Evolutionary conservation across 306 rosid genomes (phyloP).

Genomic region (Quercus bicolor): DNA sequence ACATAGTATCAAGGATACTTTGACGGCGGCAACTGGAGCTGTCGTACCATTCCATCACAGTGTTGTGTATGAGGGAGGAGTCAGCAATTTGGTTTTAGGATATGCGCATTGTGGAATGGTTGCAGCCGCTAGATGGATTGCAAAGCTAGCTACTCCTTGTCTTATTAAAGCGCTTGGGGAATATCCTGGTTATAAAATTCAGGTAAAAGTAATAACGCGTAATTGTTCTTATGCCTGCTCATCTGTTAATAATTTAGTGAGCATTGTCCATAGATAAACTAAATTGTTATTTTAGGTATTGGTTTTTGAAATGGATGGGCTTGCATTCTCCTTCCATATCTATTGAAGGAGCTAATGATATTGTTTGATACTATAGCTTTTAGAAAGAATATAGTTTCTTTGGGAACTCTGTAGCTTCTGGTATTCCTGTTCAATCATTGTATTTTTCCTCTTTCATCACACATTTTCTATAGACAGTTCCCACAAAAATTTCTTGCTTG

Average conservation of each 20-base stretch:
- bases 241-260: neutral
- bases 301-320: neutral
- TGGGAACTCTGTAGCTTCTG: neutral
- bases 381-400: neutral
- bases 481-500: neutral
- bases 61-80: constrained; percentile 81
- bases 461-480: neutral
- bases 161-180: constrained; percentile 60
- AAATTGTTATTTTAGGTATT: neutral
- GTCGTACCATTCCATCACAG: constrained; percentile 92
- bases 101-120: constrained; percentile 98
- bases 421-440: neutral
- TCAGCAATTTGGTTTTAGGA: constrained; percentile 80
- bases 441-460: neutral
- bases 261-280: neutral
- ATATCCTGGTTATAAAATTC: constrained; percentile 62
- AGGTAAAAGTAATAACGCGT: constrained; percentile 36
- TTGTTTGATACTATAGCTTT: neutral
- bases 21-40: constrained; percentile 89
- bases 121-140: constrained; percentile 98
- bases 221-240: neutral
- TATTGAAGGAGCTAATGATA: neutral
- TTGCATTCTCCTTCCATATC: neutral
- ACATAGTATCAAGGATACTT: constrained; percentile 92
- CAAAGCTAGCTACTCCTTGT: constrained; percentile 78